Evolutionary conservation across 768 basidiomycete genomes (phyloP).

Genomic region (Scleroderma citrinum): DNA sequence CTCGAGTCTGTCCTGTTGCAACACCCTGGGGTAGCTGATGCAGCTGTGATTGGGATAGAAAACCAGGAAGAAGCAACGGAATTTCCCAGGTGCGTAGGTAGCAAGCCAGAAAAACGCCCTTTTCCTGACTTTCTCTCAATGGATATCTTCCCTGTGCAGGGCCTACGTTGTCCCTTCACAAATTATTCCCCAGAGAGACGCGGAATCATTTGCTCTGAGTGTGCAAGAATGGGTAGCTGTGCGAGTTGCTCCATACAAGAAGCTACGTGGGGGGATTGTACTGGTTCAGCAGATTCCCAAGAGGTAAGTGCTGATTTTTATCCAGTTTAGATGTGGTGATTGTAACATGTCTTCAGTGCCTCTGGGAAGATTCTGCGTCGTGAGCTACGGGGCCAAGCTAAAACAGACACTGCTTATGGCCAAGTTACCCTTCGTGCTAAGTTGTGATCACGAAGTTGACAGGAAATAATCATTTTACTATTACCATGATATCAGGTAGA

Average conservation of each 20-base stretch:
- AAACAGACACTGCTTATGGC: conserved; percentile 40
- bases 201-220: conserved; percentile 34
- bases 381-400: conserved; percentile 64
- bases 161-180: conserved; percentile 47
- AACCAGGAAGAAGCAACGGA: conserved; percentile 69
- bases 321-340: not conserved
- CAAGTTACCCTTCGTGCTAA: conserved; percentile 3
- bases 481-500: too few species aligned
- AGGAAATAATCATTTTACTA: too few species aligned
- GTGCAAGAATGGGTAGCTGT: conserved; percentile 60
- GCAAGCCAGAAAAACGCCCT: too few species aligned
- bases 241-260: conserved; percentile 72
- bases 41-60: conserved; percentile 74
- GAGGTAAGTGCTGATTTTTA: conserved; percentile 11
- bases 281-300: conserved; percentile 43
- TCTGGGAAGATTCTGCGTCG: conserved; percentile 85
- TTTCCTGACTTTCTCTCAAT: too few species aligned
- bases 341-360: conserved; percentile 40
- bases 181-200: conserved; percentile 14
- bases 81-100: conserved; percentile 65
- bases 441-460: too few species aligned
- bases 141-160: too few species aligned
- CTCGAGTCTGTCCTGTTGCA: conserved; percentile 71
- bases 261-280: conserved; percentile 67
- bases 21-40: conserved; percentile 73